A percentile compares a stretch with the other conserved stretches of the same genome.
Evolutionary conservation across 2,329 filamentous ascomycete genomes (phyloP).

Genomic region (Pseudocercospora musae): DNA sequence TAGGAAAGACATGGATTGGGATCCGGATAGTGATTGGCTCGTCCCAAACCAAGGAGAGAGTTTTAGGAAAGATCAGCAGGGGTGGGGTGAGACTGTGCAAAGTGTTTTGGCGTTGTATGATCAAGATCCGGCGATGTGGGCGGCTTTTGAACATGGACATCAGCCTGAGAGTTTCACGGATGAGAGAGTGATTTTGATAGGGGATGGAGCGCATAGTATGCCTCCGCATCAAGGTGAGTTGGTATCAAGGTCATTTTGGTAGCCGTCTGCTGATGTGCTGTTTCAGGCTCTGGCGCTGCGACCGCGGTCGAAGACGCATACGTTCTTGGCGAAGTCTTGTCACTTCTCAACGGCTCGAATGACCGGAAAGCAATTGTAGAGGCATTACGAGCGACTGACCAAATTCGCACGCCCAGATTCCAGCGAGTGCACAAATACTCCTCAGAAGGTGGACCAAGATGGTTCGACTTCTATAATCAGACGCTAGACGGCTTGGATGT

Average conservation of each 20-base stretch:
- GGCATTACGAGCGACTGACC: constrained; percentile 22
- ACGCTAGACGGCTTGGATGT: constrained; percentile 21
- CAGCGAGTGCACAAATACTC: constrained; percentile 20
- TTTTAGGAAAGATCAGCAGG: constrained; percentile 40
- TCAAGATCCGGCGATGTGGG: constrained; percentile 46
- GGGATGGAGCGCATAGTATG: constrained; percentile 65
- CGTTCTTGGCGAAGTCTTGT: constrained; percentile 30
- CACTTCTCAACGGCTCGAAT: background rate
- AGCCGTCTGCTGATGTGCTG: background rate
- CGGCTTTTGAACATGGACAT: constrained; percentile 44
- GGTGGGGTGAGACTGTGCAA: constrained; percentile 43
- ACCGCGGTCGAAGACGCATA: constrained; percentile 57
- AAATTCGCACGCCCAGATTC: constrained; percentile 20
- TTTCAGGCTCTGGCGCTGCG: constrained; percentile 46
- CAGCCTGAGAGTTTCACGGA: constrained; percentile 36
- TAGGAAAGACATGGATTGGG: constrained; percentile 39
- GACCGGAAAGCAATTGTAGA: constrained; percentile 13
- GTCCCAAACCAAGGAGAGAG: constrained; percentile 41
- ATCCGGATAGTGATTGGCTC: constrained; percentile 38
- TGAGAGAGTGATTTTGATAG: constrained; percentile 55
- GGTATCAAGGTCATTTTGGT: no score
- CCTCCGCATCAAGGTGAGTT: constrained; percentile 59
- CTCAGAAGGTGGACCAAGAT: constrained; percentile 15
- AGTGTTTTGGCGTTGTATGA: constrained; percentile 40
- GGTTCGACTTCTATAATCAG: constrained; percentile 17